These are phyloP conservation scores for Sugiyamaella valdiviana DNA, from an alignment of 805 yeast species.

Conservation along the genomic window DNA sequence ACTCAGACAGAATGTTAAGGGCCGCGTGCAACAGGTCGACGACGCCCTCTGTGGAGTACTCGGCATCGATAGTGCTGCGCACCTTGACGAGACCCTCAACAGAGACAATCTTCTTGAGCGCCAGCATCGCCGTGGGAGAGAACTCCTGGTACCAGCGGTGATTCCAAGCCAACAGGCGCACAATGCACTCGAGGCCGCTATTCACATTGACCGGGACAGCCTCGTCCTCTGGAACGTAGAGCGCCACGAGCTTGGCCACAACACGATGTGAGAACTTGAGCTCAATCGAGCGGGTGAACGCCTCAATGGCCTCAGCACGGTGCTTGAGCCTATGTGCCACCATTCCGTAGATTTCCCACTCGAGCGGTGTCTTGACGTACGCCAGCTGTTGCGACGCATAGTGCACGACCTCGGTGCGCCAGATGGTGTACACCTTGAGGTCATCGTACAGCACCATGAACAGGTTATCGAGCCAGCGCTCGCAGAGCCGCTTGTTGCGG, in stretches of 20 bases:
- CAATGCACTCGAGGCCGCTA: slow-evolving; percentile 55
- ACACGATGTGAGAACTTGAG: slow-evolving; percentile 77
- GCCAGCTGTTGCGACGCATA: slow-evolving; percentile 81
- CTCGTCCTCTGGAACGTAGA: slow-evolving; percentile 38
- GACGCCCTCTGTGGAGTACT: slow-evolving; percentile 27
- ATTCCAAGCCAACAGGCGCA: slow-evolving; percentile 90
- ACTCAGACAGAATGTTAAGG: slow-evolving; percentile 22
- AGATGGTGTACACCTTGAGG: slow-evolving; percentile 67
- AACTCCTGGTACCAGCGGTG: slow-evolving; percentile 97
- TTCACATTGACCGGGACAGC: slow-evolving; percentile 5
- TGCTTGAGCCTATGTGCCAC: slow-evolving; percentile 84
- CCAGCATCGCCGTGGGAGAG: slow-evolving; percentile 58
- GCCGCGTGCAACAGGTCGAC: slow-evolving; percentile 25
- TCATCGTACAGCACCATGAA: slow-evolving; percentile 68
- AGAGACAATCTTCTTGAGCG: slow-evolving; percentile 55
- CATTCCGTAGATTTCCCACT: slow-evolving; percentile 89
- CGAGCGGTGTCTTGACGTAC: slow-evolving; percentile 69
- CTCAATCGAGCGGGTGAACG: slow-evolving; percentile 66
- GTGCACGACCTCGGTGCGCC: slow-evolving; percentile 89
- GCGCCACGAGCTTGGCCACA: slow-evolving; percentile 64
- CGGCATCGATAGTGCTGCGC: slow-evolving; percentile 36
- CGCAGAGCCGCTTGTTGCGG: slow-evolving; percentile 54
- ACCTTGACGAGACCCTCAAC: slow-evolving; percentile 77
- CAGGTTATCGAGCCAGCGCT: slow-evolving; percentile 71
- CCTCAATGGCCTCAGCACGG: slow-evolving; percentile 77